Evolutionary conservation across 1,139 yeast genomes (phyloP), one percentile per base, ranked within the genome.

Genomic region (Yamadazyma sp.): DNA sequence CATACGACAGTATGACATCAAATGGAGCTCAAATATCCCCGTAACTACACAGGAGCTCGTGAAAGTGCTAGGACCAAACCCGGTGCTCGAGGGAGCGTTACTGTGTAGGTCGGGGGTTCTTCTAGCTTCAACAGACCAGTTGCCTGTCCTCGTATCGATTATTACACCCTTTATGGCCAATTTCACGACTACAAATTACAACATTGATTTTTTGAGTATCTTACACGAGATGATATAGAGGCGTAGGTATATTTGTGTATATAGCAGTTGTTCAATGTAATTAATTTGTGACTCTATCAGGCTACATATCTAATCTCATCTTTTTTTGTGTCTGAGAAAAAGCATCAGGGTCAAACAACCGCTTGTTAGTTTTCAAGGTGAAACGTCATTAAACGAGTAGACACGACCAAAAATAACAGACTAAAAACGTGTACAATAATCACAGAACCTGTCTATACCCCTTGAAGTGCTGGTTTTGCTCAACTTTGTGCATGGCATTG

Each of bases 131-230:
- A 4, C 6, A 12, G 28, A 37, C 29, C 43, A 20, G 40, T 3
- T 38, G 42, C 2, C 40, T 57, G 67, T 63, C 12, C 50, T 63
- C 14, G 42, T 56, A 2, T 54, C 66, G 1, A 42, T 62, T 12
- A 47, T 62, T 6, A 53, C 50, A 21, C 59, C 55, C 34, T 42
- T 13, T 7, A 14, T 42, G 13, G 15, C 16, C 12, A 18, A 22
- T 7, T 14, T 7, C n/a, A 31, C 12, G 20, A 34, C 14, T 16
- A 13, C 11, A 5, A 26, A 16, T 16, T 22, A 16, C 27, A 13
- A 36, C 14, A 23, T 36, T n/a, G 22, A 36, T 15, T 11, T 36
- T 5, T 13, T 34, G 10, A 16, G 10, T 8, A 5, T 33, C 6
- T 11, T 33, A n/a, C 17, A 20, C 12, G 20, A 27, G 15, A 9